Conservation (phyloP, 345 rosid species). For the Draba incana region DNA sequence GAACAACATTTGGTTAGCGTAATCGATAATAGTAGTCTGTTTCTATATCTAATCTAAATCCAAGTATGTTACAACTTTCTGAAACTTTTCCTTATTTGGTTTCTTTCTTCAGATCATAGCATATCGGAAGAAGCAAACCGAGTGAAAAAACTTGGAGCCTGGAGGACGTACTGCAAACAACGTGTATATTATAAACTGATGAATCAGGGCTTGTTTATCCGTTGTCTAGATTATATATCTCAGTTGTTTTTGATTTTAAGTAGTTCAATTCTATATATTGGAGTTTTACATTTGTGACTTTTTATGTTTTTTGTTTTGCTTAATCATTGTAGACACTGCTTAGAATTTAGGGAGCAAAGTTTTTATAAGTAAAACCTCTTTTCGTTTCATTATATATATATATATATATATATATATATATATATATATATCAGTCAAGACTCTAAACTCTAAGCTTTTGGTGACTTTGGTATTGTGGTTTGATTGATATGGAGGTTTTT, state of each 20-base stretch:
- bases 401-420: no score
- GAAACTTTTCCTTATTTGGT: conserved; percentile 16
- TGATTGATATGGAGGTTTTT: not conserved
- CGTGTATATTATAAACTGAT: conserved; percentile 32
- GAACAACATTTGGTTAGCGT: conserved; percentile 41
- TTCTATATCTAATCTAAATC: not conserved
- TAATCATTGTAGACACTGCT: conserved; percentile 32
- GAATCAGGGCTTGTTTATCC: conserved; percentile 34
- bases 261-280: conserved; percentile 14
- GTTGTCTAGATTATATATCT: conserved; percentile 31
- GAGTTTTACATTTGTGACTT: no score
- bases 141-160: conserved; percentile 36
- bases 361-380: not conserved
- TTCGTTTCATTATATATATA: not conserved
- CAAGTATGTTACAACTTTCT: conserved; percentile 23
- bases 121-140: conserved; percentile 36
- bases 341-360: not conserved
- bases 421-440: not conserved
- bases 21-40: not conserved
- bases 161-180: conserved; percentile 21
- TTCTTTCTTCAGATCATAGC: conserved; percentile 39
- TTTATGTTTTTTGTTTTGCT: not conserved
- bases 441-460: conserved; percentile 41
- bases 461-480: conserved; percentile 69
- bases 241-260: conserved; percentile 11